Evolutionary conservation across 371 early-diverging fungal species (phyloP), one percentile per base, ranked within the genome.

Genomic region (Rhizomucor miehei): DNA sequence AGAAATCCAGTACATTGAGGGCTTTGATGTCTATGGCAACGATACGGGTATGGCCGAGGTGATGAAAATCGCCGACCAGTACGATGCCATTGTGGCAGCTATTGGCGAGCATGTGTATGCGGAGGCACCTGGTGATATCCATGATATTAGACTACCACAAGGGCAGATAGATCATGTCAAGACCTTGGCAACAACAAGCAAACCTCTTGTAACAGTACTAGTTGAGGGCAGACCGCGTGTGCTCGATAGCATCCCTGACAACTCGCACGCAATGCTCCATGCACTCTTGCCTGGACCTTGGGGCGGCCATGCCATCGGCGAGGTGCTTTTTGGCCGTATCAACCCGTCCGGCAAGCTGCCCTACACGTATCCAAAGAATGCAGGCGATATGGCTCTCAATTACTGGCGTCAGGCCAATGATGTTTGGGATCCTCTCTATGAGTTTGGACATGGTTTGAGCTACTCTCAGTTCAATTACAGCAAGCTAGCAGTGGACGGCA

Each of bases 361-460:
- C 2, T 69, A 68, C 39, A 73, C 82, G 0, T 87, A 86, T 51
- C 84, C 89, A 8, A 78, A 73, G 38, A 59, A 77, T 16, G 63
- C 69, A 16, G 63, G 66, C 13, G 67, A 68, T 24, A 57, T 63
- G 36, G 66, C 59, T n/a, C 17, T 71, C 14, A 65, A 64, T 35
- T 63, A 67, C 41, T 65, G 71, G 62, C 44, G 65, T 29, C 62
- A 66, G 25, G 57, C 57, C 23, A 67, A 65, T 37, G 66, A 73
- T 19, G 56, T 56, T 1, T 75, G 69, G 52, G 67, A 71, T 19
- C 84, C 84, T 14, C 67, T 79, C 38, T 88, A 73, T 55, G 63
- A 77, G 11, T 88, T 88, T 56, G 81, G 87, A 3, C 73, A 71
- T 29, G 89, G 89, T 16, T 49, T 88, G 8, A 81, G 85, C 1